Evolutionary conservation across 1,139 yeast species (phyloP).

Genomic region (Fermentozyma sake): DNA sequence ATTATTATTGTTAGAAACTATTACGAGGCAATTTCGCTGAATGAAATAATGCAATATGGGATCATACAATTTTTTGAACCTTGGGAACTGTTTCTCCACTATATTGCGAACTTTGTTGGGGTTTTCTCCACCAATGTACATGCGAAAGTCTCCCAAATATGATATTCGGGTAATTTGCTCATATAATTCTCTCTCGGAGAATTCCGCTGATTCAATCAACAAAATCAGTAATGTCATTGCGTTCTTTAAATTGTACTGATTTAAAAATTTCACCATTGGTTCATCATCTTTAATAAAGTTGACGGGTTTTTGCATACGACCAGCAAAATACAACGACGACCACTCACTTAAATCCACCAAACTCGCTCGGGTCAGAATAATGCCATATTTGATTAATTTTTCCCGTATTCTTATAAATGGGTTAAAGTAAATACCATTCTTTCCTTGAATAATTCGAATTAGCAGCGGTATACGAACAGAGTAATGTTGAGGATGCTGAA

Average conservation of each 20-base stretch:
- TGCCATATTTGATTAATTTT: slow-evolving; percentile 78
- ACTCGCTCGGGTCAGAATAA: slow-evolving; percentile 59
- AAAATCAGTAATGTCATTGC: slow-evolving; percentile 76
- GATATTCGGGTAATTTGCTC: slow-evolving; percentile 76
- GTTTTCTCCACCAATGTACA: slow-evolving; percentile 85
- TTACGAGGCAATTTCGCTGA: slow-evolving; percentile 15
- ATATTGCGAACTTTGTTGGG: slow-evolving; percentile 85
- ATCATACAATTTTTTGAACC: slow-evolving; percentile 65
- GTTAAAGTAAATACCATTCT: slow-evolving; percentile 82
- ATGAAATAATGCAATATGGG: slow-evolving; percentile 46
- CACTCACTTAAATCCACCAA: slow-evolving; percentile 72
- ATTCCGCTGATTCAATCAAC: slow-evolving; percentile 31
- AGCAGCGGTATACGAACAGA: slow-evolving; percentile 36
- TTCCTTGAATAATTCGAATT: slow-evolving; percentile 65
- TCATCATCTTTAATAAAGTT: slow-evolving; percentile 60
- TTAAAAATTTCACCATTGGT: slow-evolving; percentile 55
- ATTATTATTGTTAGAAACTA: slow-evolving; percentile 12
- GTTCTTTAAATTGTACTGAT: slow-evolving; percentile 71
- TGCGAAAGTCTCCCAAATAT: slow-evolving; percentile 87
- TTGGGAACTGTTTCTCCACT: slow-evolving; percentile 67
- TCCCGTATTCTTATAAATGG: slow-evolving; percentile 68
- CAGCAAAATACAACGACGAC: slow-evolving; percentile 85
- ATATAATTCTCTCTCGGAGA: slow-evolving; percentile 65
- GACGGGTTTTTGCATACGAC: slow-evolving; percentile 92
- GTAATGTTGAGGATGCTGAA: slow-evolving; percentile 69